Evolutionary conservation across 768 basidiomycete species (phyloP).

Genomic region (Amanita subjunquillea): DNA sequence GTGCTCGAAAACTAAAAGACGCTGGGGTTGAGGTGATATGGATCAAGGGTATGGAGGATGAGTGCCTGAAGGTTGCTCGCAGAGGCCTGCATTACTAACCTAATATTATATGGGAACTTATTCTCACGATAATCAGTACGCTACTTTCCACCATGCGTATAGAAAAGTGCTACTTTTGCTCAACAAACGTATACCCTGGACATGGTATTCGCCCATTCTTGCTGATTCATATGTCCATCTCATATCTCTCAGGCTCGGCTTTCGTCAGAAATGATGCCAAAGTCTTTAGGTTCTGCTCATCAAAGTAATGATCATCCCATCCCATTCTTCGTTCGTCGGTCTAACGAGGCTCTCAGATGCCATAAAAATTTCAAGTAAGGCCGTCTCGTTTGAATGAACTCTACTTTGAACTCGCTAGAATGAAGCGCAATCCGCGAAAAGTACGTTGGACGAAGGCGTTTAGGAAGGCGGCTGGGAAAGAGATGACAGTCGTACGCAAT

Average conservation of each 20-base stretch:
- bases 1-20: constrained; percentile 58
- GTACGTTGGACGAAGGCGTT: constrained; percentile 99
- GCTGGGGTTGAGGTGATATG: constrained; percentile 72
- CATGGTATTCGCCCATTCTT: constrained; percentile 45
- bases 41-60: constrained; percentile 61
- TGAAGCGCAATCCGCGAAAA: constrained; percentile 99
- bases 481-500: constrained; percentile 91
- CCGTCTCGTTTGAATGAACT: neutral
- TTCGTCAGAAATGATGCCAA: constrained; percentile 99
- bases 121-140: neutral
- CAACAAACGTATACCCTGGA: constrained; percentile 92
- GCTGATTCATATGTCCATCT: neutral
- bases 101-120: neutral
- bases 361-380: constrained; percentile 98
- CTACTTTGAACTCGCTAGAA: constrained; percentile 35
- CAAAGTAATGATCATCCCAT: constrained; percentile 54
- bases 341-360: constrained; percentile 44
- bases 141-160: constrained; percentile 59
- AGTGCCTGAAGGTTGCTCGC: constrained; percentile 76
- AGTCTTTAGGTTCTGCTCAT: constrained; percentile 95
- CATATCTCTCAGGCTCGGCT: constrained; percentile 50
- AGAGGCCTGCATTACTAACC: constrained; percentile 24
- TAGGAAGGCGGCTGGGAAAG: constrained; percentile 96
- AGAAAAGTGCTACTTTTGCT: constrained; percentile 99
- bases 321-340: neutral